These are phyloP conservation scores for Gastrolobium villosum DNA, from an alignment of 306 rosid species.

Conservation along the genomic window DNA sequence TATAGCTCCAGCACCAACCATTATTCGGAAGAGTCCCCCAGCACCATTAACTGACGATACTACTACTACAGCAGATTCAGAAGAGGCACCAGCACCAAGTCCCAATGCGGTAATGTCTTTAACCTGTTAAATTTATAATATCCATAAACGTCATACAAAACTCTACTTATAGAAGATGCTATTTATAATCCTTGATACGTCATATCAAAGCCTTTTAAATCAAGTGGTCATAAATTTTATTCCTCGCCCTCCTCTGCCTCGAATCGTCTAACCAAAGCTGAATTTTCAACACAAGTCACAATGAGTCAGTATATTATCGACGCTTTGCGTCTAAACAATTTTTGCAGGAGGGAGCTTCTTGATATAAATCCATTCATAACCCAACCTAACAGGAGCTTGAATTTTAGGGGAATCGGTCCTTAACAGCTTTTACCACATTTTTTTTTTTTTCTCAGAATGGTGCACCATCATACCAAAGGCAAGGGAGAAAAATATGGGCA, in stretches of 20 bases:
- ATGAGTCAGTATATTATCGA: too few species aligned
- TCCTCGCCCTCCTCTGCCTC: not conserved
- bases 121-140: not conserved
- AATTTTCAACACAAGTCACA: not conserved
- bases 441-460: conserved; percentile 63
- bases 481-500: conserved; percentile 58
- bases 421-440: not conserved
- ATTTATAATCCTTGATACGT: too few species aligned
- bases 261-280: not conserved
- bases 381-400: not conserved
- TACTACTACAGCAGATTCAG: conserved; percentile 56
- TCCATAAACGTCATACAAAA: not conserved
- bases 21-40: conserved; percentile 73
- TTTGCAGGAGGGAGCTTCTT: too few species aligned
- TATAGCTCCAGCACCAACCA: conserved; percentile 68
- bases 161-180: too few species aligned
- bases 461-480: conserved; percentile 55
- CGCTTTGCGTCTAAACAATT: too few species aligned
- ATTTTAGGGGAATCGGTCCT: too few species aligned
- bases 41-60: conserved; percentile 72
- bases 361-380: not conserved
- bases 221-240: too few species aligned
- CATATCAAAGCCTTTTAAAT: not conserved
- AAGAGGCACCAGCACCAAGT: conserved; percentile 79
- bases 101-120: conserved; percentile 63